These are phyloP conservation scores for Lichtheimia ramosa DNA, from an alignment of 371 early-diverging fungal species.

Conservation along the genomic window DNA sequence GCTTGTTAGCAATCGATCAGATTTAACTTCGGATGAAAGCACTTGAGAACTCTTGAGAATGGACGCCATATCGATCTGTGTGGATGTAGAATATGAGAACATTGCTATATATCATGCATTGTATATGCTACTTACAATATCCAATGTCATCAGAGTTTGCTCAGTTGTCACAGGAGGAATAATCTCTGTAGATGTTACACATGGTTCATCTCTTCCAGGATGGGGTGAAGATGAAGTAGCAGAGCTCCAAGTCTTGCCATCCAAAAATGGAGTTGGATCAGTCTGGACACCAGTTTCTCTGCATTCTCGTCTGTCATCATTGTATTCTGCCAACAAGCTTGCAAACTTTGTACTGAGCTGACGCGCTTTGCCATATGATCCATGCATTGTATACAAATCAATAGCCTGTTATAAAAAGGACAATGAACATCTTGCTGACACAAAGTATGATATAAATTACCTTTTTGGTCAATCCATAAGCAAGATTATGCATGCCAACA, in stretches of 20 bases:
- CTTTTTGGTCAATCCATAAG: slow-evolving; percentile 34
- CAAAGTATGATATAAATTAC: slow-evolving; percentile 1
- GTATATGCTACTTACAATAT: slow-evolving; percentile 29
- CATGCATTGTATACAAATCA: slow-evolving; percentile 25
- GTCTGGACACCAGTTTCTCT: slow-evolving; percentile 42
- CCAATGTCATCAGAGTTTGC: slow-evolving; percentile 40
- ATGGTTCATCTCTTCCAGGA: slow-evolving; percentile 23
- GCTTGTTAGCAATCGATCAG: slow-evolving; percentile 34
- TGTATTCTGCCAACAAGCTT: slow-evolving; percentile 20
- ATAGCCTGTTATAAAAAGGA: slow-evolving; percentile 16
- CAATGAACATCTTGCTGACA: background rate
- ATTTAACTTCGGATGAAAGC: slow-evolving; percentile 46
- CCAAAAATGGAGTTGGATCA: slow-evolving; percentile 37
- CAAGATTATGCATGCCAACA: slow-evolving; percentile 34
- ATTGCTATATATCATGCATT: background rate
- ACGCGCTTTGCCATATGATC: slow-evolving; percentile 41
- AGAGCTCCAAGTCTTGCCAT: slow-evolving; percentile 35
- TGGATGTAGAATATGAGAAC: background rate
- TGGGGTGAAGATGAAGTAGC: slow-evolving; percentile 18
- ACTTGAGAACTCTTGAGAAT: slow-evolving; percentile 50
- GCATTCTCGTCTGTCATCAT: slow-evolving; percentile 30
- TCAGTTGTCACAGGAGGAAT: slow-evolving; percentile 42
- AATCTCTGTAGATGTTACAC: slow-evolving; percentile 11
- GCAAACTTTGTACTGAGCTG: slow-evolving; percentile 30
- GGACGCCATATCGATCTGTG: slow-evolving; percentile 38